Evolutionary conservation across 345 rosid genomes (phyloP), one percentile per base, ranked within the genome.

Genomic region (Aurinia saxatilis): DNA sequence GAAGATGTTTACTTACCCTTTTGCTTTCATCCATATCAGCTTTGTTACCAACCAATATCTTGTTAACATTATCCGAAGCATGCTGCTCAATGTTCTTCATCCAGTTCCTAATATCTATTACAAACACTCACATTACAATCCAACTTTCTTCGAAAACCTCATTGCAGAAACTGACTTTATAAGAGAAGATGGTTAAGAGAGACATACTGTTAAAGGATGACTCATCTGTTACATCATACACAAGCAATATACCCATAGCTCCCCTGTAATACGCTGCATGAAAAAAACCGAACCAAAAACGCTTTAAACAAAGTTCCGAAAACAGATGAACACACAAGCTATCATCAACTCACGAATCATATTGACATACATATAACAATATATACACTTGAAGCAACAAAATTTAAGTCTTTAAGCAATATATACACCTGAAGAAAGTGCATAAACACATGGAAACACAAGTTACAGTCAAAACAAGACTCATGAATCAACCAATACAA

Each of bases 11-110:
- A 30, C 61, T 44, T 76, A 90, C 97, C 85, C 95, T 80, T 81
- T 87, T 93, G 87, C 95, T 90, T 71, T 93, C 97, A 59, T 90
- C 97, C 97, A 93, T 93, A 72, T 93, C 99, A 61, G 99, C 99
- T 80, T 93, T 93, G 85, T 93, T 93, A 11, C 97, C 99, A 6
- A 93, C 95, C 73, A 93, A 76, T 46, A 90, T 81, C 77, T 82
- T 90, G 86, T 84, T 90, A 51, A 93, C 97, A 70, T 90, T 90
- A 71, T 93, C 96, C 10, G 99, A 90, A 41, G 97, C 97, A 80
- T 93, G 97, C 39, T 90, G 97, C 61, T 93, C 99, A 21, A 93
- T 90, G 72, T 90, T 90, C 81, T 91, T 95, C 78, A 90, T 93
- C 99, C 99, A 93, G 76, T 90, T 93, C 78, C 86, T 85, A 46